Percentiles rank a stretch among this genome's conserved stretches.
These are phyloP conservation scores for Penicillium glabrum DNA, from an alignment of 2,329 filamentous ascomycete species.

Conservation along the genomic window DNA sequence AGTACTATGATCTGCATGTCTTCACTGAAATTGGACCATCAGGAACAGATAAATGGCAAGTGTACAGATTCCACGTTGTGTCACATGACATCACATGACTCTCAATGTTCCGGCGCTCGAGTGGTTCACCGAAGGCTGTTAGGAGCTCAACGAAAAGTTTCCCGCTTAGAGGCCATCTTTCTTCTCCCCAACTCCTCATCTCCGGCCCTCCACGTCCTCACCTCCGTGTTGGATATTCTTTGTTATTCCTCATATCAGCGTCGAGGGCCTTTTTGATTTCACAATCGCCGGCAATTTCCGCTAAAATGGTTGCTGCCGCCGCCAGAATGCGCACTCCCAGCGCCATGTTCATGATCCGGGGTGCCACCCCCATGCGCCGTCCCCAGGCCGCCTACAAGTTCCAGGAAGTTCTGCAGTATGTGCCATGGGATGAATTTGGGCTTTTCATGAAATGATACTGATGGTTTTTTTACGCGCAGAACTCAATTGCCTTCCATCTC, in stretches of 20 bases:
- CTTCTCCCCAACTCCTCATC: conserved; percentile 29
- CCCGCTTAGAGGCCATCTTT: conserved; percentile 29
- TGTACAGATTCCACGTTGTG: not conserved
- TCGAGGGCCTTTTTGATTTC: conserved; percentile 22
- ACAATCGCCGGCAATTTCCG: conserved; percentile 27
- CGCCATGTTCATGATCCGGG: conserved; percentile 44
- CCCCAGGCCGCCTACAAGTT: conserved; percentile 46
- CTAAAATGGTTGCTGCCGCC: conserved; percentile 57
- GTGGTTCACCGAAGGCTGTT: conserved; percentile 34
- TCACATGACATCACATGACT: conserved; percentile 2
- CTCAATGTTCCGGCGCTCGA: not conserved
- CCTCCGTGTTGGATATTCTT: conserved; percentile 15
- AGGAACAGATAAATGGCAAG: not conserved
- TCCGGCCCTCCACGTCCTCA: conserved; percentile 22
- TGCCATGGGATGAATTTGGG: not conserved
- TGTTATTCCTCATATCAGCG: conserved; percentile 16
- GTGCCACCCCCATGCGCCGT: conserved; percentile 46
- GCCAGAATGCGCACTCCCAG: conserved; percentile 47
- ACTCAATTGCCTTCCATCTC: conserved; percentile 54
- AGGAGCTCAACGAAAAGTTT: conserved; percentile 45
- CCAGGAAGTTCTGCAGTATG: conserved; percentile 43
- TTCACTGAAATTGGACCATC: not conserved
- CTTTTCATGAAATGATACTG: conserved; percentile 14
- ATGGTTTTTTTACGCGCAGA: conserved; percentile 26
- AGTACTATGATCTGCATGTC: not conserved